Conservation (phyloP, 306 rosid genomes). For the Castanopsis chinensis region DNA sequence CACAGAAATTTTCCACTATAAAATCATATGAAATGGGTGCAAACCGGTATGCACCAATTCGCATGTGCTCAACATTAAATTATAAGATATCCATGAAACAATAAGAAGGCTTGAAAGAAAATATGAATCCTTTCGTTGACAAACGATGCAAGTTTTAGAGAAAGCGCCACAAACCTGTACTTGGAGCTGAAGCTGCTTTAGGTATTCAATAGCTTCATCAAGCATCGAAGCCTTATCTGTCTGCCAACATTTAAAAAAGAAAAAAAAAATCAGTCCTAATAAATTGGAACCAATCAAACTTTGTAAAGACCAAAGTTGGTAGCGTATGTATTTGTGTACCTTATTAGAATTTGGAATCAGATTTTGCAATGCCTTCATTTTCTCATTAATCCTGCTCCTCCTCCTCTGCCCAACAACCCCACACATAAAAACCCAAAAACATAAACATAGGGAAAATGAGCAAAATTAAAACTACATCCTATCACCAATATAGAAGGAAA, state of each 20-base stretch:
- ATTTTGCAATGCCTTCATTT: slow-evolving; percentile 94
- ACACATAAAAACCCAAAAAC: slow-evolving; percentile 19
- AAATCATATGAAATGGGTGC: not conserved
- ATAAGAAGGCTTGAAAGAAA: not conserved
- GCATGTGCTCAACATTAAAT: not conserved
- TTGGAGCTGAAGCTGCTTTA: slow-evolving; percentile 98
- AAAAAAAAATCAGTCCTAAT: slow-evolving; percentile 7
- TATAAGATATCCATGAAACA: not conserved
- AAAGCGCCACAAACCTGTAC: slow-evolving; percentile 62
- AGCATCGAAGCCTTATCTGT: slow-evolving; percentile 98
- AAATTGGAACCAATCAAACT: not conserved
- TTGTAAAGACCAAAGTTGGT: not conserved
- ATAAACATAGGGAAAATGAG: not conserved
- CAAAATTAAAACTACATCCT: not conserved
- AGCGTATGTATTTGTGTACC: slow-evolving; percentile 29
- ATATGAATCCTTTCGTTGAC: not conserved
- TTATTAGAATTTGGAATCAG: slow-evolving; percentile 93
- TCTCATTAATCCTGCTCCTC: slow-evolving; percentile 95
- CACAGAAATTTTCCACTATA: not conserved
- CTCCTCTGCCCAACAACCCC: slow-evolving; percentile 65
- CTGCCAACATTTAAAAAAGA: slow-evolving; percentile 40
- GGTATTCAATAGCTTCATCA: slow-evolving; percentile 96
- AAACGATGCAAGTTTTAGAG: slow-evolving; percentile 5
- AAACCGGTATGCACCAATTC: not conserved
- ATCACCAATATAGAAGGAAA: not conserved